Conservation (phyloP, 176 grass and related monocot species). For the Musa schizocarpa region DNA sequence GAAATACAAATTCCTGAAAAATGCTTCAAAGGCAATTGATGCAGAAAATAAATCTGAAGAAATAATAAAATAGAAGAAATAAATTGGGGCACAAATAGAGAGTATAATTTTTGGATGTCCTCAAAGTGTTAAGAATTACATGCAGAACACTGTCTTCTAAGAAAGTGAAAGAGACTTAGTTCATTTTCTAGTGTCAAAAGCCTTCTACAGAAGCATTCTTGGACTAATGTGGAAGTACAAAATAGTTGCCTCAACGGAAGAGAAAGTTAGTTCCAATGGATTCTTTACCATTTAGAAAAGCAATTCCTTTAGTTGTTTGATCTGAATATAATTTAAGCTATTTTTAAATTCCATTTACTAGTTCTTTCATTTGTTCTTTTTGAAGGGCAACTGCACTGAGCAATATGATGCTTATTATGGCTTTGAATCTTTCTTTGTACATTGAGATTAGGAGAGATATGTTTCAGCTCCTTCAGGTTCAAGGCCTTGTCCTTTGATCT, state of each 20-base stretch:
- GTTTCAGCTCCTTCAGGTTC: neutral
- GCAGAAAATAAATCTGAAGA: too few species aligned
- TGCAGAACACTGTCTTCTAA: too few species aligned
- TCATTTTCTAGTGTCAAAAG: neutral
- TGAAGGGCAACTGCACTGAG: neutral
- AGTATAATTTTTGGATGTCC: too few species aligned
- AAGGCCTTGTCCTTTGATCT: neutral
- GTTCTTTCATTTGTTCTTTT: neutral
- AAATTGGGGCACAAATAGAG: too few species aligned
- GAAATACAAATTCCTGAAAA: too few species aligned
- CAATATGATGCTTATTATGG: neutral
- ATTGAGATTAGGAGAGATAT: neutral
- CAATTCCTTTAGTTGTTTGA: neutral
- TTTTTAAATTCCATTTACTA: neutral
- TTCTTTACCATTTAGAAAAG: neutral
- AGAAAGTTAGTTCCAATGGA: neutral
- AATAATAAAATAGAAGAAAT: too few species aligned
- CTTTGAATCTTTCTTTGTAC: neutral
- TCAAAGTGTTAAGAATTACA: too few species aligned
- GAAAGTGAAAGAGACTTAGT: too few species aligned
- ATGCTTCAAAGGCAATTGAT: too few species aligned
- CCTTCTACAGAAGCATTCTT: neutral
- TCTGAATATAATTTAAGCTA: too few species aligned
- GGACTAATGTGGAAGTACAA: neutral
- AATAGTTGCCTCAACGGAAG: neutral